Conservation (phyloP, 2,329 filamentous ascomycete genomes). For the Neurospora sp. region DNA sequence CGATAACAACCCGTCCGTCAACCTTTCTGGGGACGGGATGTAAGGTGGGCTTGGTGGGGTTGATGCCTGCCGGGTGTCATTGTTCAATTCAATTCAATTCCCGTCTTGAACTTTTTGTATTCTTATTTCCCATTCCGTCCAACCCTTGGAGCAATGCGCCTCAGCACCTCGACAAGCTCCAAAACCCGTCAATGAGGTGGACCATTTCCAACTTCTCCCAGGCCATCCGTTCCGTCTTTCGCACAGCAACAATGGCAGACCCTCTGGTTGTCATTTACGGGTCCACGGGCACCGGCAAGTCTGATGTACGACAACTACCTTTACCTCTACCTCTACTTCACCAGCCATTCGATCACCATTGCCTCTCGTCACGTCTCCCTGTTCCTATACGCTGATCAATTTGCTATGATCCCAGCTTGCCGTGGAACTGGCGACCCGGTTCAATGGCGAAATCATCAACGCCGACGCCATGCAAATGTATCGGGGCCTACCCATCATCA, state of each 20-base stretch:
- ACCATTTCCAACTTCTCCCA: neutral
- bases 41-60: neutral
- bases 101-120: neutral
- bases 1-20: neutral
- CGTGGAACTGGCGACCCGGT: slow-evolving; percentile 71
- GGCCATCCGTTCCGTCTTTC: neutral
- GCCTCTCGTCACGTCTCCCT: neutral
- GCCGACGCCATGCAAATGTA: slow-evolving; percentile 99
- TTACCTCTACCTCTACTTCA: slow-evolving; percentile 1
- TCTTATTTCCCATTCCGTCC: neutral
- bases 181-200: slow-evolving; percentile 6
- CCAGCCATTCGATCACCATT: neutral
- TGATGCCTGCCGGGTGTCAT: neutral
- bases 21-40: neutral
- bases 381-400: neutral
- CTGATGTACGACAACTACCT: slow-evolving; percentile 22
- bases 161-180: neutral
- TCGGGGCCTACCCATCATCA: slow-evolving; percentile 81
- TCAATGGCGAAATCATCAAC: slow-evolving; percentile 92
- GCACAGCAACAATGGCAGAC: neutral
- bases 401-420: slow-evolving; percentile 53
- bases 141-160: neutral
- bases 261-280: slow-evolving; percentile 21
- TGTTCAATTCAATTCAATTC: neutral
- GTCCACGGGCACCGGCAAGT: slow-evolving; percentile 26